Base-by-base conservation (phyloP, 1,139 yeast species). In the Blastobotrys aristatus region DNA sequence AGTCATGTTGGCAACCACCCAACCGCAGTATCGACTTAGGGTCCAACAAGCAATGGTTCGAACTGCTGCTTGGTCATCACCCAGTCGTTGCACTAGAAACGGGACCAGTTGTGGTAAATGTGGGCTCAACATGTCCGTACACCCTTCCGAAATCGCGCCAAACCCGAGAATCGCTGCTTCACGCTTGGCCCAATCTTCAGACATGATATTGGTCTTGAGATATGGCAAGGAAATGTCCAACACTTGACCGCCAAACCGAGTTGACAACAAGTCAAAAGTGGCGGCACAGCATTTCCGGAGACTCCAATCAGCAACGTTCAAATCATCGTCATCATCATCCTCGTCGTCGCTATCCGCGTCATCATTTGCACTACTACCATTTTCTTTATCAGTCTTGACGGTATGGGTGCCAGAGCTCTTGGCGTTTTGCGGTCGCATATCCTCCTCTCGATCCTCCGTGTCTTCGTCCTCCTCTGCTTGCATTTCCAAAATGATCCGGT, bases 11-110 rank as follows among this genome's bases (percentile, higher is more conserved):
- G 57, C 57, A 34, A 63, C 61, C 17, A 90, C 84, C 96, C 96
- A 90, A 3, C 77, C 61, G 1, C 95, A 77, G 63, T 82, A 92
- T 50, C 97, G 75, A 36, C 96, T 84, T 44, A 92, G 70, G 0
- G 97, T 87, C 98, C 98, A 92, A 69, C 97, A 90, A 0, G 96
- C 73, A 47, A 92, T 92, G 65, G 88, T 95, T 56, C 97, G 76
- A 8, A 92, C 96, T 40, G 95, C 77, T 6, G 96, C 84, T 66
- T 89, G 85, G 13, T 70, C 66, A 64, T 90, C 97, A 48, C 73
- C 73, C 52, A 90, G 69, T 59, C 95, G 75, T 49, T 88, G 88
- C 26, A 89, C 90, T 53, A 92, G 73, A 61, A 83, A 90, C 35
- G 96, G 96, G 30, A 92, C 82, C 47, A 92, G 72, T 14, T 81